phyloP scores from a whole-genome alignment of 768 basidiomycete species.

The Leccinum rimulosum region DNA sequence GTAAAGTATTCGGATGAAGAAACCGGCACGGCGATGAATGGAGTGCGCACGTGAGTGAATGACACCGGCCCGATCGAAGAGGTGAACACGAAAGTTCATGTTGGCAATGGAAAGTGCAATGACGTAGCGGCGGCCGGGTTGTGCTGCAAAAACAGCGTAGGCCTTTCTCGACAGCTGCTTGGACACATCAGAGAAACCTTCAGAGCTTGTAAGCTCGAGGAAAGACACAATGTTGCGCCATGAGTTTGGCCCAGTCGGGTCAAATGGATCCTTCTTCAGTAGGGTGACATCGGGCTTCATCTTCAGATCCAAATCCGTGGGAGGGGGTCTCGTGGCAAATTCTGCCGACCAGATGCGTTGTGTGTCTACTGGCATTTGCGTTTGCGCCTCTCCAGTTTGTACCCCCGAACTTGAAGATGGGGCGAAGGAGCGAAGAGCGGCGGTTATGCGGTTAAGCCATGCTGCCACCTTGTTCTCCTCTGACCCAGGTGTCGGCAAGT shows the following conservation, averaged over 20 bases:
- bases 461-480: not conserved
- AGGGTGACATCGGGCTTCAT: not conserved
- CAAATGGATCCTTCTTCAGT: not conserved
- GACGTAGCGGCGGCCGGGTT: not conserved
- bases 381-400: not conserved
- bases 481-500: not conserved
- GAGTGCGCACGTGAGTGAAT: not conserved
- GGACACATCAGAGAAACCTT: not conserved
- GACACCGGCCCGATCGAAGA: not conserved
- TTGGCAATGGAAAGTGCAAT: not conserved
- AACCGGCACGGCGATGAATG: not conserved
- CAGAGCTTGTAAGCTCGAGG: not conserved
- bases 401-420: not conserved
- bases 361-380: not conserved
- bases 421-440: not conserved
- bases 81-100: not conserved
- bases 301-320: too few relatives aligned
- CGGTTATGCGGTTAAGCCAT: not conserved
- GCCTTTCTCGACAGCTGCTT: not conserved
- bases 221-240: not conserved
- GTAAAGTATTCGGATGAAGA: not conserved
- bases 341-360: not conserved
- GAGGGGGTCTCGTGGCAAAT: too few relatives aligned
- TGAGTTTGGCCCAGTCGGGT: not conserved
- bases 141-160: not conserved